Base-by-base conservation (phyloP, 441 rosid species). In the Gossypium lobatum region DNA sequence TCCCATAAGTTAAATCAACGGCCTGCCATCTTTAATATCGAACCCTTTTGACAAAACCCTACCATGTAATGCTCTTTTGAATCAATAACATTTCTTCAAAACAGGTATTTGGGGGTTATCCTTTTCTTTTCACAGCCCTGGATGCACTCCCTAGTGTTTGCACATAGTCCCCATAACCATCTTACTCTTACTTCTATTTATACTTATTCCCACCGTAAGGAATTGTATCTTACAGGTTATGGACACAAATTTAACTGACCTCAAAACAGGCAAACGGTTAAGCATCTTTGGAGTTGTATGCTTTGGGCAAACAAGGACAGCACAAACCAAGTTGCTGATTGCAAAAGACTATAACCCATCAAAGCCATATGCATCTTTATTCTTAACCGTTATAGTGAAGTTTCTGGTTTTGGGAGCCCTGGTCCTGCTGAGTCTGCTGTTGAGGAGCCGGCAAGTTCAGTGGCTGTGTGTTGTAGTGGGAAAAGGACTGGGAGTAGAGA, bases 401-500 rank as follows among this genome's bases (percentile, higher is more conserved):
- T 83, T 88, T 96, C 84, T 88, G 95, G 87, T 89, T 93, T 78
- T 91, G 97, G 64, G 94, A 83, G 72, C 89, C 86, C 79, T 85
- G 99, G 61, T 88, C 91, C 81, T 84, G 97, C 80, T 83, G 97
- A 53, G 97, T 79, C 74, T 85, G 66, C 68, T 60, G 93, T 34
- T 88, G 97, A 26, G 88, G 72, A 64, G 88, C 84, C 68, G 85
- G 91, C 81, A 91, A 75, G 75, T 88, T 91, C 68, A 80, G 71
- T 6, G 96, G 95, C 81, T 89, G 95, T 7, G 91, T 83, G 85
- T 85, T 90, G 89, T 92, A 92, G 74, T 85, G 97, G 64, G 88
- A 68, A 72, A 92, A 96, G 39, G 97, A 92, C 84, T 96, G 98
- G 64, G 97, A 93, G 85, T 96, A 96, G 39, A 93, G 97, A 66